These are phyloP conservation scores for Fusarium musae DNA, from an alignment of 2,329 filamentous ascomycete genomes.

Conservation along the genomic window DNA sequence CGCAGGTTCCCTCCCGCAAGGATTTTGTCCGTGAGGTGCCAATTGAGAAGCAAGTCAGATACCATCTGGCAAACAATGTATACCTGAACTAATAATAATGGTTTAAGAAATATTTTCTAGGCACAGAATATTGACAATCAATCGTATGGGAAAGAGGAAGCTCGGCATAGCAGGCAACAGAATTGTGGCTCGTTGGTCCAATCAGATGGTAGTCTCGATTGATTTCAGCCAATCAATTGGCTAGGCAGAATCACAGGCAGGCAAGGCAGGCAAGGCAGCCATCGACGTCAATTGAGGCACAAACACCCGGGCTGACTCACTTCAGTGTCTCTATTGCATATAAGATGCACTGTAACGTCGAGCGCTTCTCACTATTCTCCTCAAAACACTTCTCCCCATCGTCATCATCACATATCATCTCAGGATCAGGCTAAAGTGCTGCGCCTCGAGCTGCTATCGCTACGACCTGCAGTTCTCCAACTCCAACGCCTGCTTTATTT, in stretches of 20 bases:
- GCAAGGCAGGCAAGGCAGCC: constrained; percentile 18
- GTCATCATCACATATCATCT: not conserved
- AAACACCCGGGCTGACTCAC: constrained; percentile 5
- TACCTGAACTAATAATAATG: rapidly evolving
- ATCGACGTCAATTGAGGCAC: not conserved
- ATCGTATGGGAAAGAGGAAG: not conserved
- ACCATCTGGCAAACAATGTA: not conserved
- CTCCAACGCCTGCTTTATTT: not conserved
- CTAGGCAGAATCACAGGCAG: constrained; percentile 13
- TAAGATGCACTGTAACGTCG: not conserved
- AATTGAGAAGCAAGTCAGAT: not conserved
- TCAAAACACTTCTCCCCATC: not conserved
- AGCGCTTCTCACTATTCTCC: not conserved
- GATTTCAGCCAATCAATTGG: not conserved
- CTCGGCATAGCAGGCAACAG: constrained; percentile 25
- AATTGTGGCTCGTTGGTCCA: not conserved
- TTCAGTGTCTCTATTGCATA: not conserved
- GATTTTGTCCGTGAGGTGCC: not conserved
- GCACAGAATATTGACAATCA: no score
- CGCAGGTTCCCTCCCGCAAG: no score
- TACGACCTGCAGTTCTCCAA: rapidly evolving
- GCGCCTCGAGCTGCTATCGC: not conserved
- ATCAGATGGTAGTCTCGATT: not conserved
- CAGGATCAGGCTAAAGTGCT: not conserved
- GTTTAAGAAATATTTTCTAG: rapidly evolving